phyloP scores from a whole-genome alignment of 129 eudicot genomes.

The Artemisia annua region DNA sequence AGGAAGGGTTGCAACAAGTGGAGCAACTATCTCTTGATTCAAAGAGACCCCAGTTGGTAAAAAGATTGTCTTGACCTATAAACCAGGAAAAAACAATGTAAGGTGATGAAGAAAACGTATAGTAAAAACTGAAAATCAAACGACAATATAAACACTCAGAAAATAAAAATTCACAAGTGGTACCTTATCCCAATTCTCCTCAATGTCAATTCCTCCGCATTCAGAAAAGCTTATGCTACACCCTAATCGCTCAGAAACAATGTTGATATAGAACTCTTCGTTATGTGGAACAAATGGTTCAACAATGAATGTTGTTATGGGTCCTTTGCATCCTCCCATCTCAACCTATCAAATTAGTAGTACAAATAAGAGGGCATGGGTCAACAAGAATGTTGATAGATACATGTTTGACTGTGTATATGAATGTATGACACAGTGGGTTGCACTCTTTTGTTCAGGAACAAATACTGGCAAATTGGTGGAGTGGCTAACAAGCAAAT shows the following conservation, averaged over 20 bases:
- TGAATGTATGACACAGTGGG: not conserved
- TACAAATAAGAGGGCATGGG: constrained; percentile 2
- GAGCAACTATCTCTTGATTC: constrained; percentile 90
- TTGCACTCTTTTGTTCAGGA: too few species aligned
- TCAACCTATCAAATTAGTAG: constrained; percentile 56
- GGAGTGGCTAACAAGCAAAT: not conserved
- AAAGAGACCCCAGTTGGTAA: constrained; percentile 80
- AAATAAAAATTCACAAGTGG: not conserved
- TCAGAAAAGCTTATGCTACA: constrained; percentile 97
- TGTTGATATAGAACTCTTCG: constrained; percentile 89
- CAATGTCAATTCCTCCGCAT: constrained; percentile 99
- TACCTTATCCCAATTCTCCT: constrained; percentile 99
- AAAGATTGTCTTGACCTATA: constrained; percentile 87
- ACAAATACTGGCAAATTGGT: too few species aligned
- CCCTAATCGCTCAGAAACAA: constrained; percentile 95
- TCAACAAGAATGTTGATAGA: not conserved
- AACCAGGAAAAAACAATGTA: not conserved
- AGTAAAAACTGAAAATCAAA: not conserved
- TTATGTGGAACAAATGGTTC: constrained; percentile 96
- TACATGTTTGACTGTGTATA: not conserved
- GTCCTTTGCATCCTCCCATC: constrained; percentile 99
- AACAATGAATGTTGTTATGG: constrained; percentile 94
- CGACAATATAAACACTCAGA: not conserved
- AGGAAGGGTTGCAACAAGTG: constrained; percentile 97
- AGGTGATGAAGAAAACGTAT: not conserved